Base-by-base conservation (phyloP, 176 grass and related monocot genomes). In the Zoysia japonica region DNA sequence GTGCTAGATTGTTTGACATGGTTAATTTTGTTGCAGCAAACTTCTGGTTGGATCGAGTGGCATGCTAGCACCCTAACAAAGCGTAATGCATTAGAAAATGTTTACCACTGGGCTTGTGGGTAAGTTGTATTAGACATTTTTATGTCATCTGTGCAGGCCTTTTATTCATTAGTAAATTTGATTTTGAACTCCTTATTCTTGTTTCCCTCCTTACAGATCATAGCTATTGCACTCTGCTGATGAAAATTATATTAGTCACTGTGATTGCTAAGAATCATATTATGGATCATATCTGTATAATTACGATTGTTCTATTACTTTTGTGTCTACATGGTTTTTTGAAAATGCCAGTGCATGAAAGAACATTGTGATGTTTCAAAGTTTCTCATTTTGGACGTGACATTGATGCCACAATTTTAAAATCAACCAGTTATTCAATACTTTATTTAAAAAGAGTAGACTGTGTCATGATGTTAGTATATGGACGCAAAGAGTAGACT, bases 31-130 rank as follows among this genome's bases (percentile, higher is more conserved):
- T 86, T 88, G 79, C 83, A 99, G 96, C 88, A 95, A 87, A 89
- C 91, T 85, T 84, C 77, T 77, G 86, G 70, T 57, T 99, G 96
- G 96, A 73, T 38, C 11, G 96, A 95, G 71, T 99, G 96, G 92
- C 85, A 93, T 65, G 69, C 72, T 9, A 87, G 76, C 55, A 91
- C 84, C 46, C 82, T 99, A 76, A 83, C 70, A 15, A 95, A 91
- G 75, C 83, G 92, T 61, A 99, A 95, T 79, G 67, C 76, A 12
- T 43, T 93, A 79, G 96, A 99, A 89, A 99, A 99, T 86, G 96
- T 99, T 64, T 93, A 89, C 41, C 92, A 95, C 43, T 99, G 96
- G 96, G 83, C 86, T 84, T 99, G 96, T 69, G 96, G 96, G 96
- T 99, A 82, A 69, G 92, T 89, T 70, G 11, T 66, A 84, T 47